Evolutionary conservation across 2,329 filamentous ascomycete genomes (phyloP).

Genomic region (Pyrenochaeta sp.): DNA sequence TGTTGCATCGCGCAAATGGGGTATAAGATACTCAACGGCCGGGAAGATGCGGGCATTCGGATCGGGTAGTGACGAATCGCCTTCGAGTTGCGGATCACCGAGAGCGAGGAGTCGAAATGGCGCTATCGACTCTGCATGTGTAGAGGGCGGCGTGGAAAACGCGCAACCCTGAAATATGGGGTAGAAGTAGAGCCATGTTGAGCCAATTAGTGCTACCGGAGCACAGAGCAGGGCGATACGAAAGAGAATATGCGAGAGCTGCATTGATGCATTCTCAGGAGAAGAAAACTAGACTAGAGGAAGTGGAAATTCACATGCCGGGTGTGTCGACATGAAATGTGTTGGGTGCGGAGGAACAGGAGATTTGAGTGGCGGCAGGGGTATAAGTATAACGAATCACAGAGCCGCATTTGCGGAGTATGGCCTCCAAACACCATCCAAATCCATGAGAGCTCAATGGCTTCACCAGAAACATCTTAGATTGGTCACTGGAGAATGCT

Average conservation of each 20-base stretch:
- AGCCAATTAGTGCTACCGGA: slow-evolving; percentile 74
- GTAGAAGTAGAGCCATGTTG: slow-evolving; percentile 86
- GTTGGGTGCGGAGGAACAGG: slow-evolving; percentile 8
- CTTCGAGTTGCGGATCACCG: slow-evolving; percentile 92
- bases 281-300: slow-evolving; percentile 14
- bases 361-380: slow-evolving; percentile 4
- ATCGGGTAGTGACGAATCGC: slow-evolving; percentile 80
- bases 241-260: slow-evolving; percentile 57
- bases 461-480: not conserved
- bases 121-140: slow-evolving; percentile 53
- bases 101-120: slow-evolving; percentile 89
- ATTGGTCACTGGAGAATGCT: too few species aligned
- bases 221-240: slow-evolving; percentile 61
- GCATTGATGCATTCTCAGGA: slow-evolving; percentile 57
- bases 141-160: slow-evolving; percentile 66
- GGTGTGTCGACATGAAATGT: slow-evolving; percentile 13
- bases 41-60: slow-evolving; percentile 47
- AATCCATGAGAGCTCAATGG: not conserved
- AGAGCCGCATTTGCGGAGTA: not conserved
- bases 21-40: slow-evolving; percentile 49
- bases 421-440: too few species aligned
- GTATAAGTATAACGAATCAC: not conserved
- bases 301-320: slow-evolving; percentile 11
- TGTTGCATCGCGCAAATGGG: slow-evolving; percentile 27
- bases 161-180: slow-evolving; percentile 80